Base-by-base conservation (phyloP, 225 moss, liverwort and hornwort species). In the Polytrichum formosum region DNA sequence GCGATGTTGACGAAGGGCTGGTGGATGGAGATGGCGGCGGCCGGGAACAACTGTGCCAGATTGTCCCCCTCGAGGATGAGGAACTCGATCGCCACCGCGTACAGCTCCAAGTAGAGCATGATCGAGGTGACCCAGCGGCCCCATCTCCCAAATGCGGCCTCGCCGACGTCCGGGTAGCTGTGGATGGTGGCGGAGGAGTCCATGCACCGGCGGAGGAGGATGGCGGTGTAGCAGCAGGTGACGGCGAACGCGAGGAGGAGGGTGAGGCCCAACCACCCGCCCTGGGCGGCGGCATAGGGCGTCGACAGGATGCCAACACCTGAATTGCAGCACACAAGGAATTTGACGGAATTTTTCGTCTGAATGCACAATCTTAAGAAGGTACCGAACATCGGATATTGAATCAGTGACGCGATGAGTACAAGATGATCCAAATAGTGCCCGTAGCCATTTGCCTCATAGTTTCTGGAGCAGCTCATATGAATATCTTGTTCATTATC, bases 281-380 rank as follows among this genome's bases (percentile, higher is more conserved):
- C 94, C 18, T 81, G 80, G 0, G 94, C 79, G 26, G 87, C 82
- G 0, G 94, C 96, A 17, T 87, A 97, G 7, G 96, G 92, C 26
- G 94, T 97, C 37, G 96, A 97, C 28, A 94, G 72, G 72, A 97
- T 92, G n/a, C 96, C 94, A 75, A 97, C 96, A 61, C 96, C 96
- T 97, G 1, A 5, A 29, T 29, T 29, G 53, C 7, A 60, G 30
- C 35, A 35, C 35, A 35, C 35, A 35, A 8, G 6, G 22, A 8
- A 70, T 3, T 28, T 28, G 58, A 26, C 1, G 17, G 10, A 18
- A 8, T 21, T 28, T 28, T 3, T 28, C 27, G 27, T 7, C 26
- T 0, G 26, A 62, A n/a, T 62, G 22, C 22, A 63, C 27, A 63
- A 25, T 21, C 5, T 1, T 28, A 4, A 28, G 28, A 28, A 28